These are phyloP conservation scores for Ophiostoma sp. DNA, from an alignment of 2,329 filamentous ascomycete species.

Conservation along the genomic window DNA sequence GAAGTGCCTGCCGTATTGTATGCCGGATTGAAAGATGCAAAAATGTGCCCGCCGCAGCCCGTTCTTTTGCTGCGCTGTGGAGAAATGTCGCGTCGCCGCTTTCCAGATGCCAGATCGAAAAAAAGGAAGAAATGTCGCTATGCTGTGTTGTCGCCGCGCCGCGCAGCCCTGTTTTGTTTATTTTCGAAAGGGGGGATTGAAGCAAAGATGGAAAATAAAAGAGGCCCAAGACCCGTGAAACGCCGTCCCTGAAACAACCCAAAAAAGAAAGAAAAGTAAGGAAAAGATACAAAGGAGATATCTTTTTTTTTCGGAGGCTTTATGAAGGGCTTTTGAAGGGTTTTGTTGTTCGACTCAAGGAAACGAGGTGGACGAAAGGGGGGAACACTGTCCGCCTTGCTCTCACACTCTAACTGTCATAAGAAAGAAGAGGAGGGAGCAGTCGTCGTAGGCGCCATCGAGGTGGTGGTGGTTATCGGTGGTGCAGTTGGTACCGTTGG, in stretches of 20 bases:
- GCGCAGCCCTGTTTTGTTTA: constrained; percentile 2
- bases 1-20: constrained; percentile 19
- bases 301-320: constrained; percentile 14
- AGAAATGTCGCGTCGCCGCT: constrained; percentile 29
- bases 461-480: neutral
- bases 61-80: constrained; percentile 3
- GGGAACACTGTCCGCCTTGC: constrained; percentile 4
- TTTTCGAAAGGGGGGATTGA: neutral
- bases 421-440: constrained; percentile 19
- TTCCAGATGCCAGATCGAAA: constrained; percentile 31
- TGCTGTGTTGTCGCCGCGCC: constrained; percentile 20
- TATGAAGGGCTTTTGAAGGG: neutral
- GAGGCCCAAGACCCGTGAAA: constrained; percentile 21
- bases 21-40: constrained; percentile 19
- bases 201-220: constrained; percentile 6
- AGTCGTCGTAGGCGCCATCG: constrained; percentile 28
- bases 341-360: neutral
- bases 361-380: neutral
- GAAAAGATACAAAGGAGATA: constrained; percentile 5
- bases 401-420: neutral
- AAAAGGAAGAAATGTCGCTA: neutral
- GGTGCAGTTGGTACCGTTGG: constrained; percentile 44
- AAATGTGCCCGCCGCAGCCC: constrained; percentile 17
- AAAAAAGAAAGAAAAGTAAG: constrained; percentile 10
- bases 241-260: constrained; percentile 31